These are phyloP conservation scores for Glycine soja DNA, from an alignment of 306 rosid genomes.

Conservation along the genomic window DNA sequence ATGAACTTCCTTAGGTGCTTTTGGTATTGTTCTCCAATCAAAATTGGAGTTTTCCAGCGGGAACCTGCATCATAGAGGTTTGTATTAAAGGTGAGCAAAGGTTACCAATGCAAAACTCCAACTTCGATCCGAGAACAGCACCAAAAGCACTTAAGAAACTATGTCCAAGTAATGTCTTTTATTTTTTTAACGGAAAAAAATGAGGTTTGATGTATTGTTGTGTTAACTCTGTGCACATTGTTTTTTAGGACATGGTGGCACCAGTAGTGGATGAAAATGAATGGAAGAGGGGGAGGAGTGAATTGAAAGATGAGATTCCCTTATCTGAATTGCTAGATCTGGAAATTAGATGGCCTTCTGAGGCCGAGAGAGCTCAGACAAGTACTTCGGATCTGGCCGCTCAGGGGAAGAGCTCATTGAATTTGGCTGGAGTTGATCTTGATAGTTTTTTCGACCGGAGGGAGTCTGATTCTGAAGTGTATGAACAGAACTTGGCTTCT, in stretches of 20 bases:
- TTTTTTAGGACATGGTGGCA: slow-evolving; percentile 74
- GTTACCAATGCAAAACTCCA: neutral
- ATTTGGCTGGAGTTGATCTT: slow-evolving; percentile 68
- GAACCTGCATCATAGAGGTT: neutral
- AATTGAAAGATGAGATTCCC: slow-evolving; percentile 61
- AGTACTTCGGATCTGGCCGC: slow-evolving; percentile 46
- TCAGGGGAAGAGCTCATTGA: slow-evolving; percentile 56
- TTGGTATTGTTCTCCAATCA: neutral
- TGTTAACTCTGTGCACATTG: slow-evolving; percentile 38
- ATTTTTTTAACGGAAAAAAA: neutral
- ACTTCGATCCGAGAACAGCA: neutral
- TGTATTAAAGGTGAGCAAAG: neutral
- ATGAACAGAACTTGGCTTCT: slow-evolving; percentile 43
- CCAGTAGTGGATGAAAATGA: slow-evolving; percentile 52
- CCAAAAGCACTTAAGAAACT: neutral
- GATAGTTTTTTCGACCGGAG: slow-evolving; percentile 60
- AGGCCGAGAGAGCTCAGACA: slow-evolving; percentile 56
- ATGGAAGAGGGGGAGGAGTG: slow-evolving; percentile 56
- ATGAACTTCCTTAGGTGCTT: neutral
- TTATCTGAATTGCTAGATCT: slow-evolving; percentile 75
- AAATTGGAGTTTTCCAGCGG: neutral
- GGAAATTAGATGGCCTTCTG: slow-evolving; percentile 79
- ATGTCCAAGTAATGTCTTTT: neutral
- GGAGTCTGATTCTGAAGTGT: slow-evolving; percentile 48
- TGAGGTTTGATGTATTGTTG: slow-evolving; percentile 24